Base-by-base conservation (phyloP, 306 rosid species). In the Inga laurina region DNA sequence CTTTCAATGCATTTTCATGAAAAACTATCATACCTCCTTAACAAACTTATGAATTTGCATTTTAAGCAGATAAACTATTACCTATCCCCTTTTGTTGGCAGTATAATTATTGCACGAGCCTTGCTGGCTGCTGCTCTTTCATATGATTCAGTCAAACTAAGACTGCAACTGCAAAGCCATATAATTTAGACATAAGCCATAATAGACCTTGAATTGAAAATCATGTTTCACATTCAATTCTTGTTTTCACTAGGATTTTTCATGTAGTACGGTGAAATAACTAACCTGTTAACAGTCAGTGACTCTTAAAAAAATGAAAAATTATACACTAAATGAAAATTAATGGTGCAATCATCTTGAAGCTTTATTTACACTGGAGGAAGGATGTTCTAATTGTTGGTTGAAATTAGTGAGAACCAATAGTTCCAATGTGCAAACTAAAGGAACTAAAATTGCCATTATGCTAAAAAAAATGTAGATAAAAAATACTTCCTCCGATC, bases 61-160 rank as follows among this genome's bases (percentile, higher is more conserved):
- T 79, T 74, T 68, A 74, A 57, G 79, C 77, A 64, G 74, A 83
- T 65, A 75, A 84, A 64, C 76, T 84, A 97, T 89, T 80, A 96
- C 99, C 97, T 84, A 57, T 96, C 99, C 84, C 87, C 97, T 86
- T 96, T 96, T 4, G 94, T 89, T 70, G 98, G 97, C 76, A 96
- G 87, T 84, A 96, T 96, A 84, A 96, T 96, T 77, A 96, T 90
- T 59, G 99, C 89, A 68, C 98, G 97, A 56, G 99, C 98, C 89
- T 87, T 92, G 91, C 18, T 74, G 61, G 77, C 77, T 49, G 77
- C 62, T 16, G 77, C 77, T 74, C 77, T 74, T 49, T 74, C 77
- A 30, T 27, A 74, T 30, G 77, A 74, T 74, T 74, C 32, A 0
- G 77, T 48, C 62, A 74, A 27, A 74, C 27, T 74, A 74, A 74